A percentile compares a stretch with the other conserved stretches of the same genome.
Conservation (phyloP, 768 basidiomycete genomes). For the Kwoniella dejecticola region DNA sequence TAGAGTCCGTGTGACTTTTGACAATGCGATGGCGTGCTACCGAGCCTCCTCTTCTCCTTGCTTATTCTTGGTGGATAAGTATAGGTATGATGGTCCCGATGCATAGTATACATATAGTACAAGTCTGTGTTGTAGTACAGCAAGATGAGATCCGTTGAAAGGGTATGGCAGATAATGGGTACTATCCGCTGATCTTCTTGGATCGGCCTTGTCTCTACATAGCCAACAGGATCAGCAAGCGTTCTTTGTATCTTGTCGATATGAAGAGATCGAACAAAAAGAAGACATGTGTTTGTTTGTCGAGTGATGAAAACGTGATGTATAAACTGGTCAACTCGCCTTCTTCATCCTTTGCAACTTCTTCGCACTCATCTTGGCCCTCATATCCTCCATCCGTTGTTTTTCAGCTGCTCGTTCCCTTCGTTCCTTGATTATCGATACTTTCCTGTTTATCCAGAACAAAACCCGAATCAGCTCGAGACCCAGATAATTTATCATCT, state of each 20-base stretch:
- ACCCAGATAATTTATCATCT: no score
- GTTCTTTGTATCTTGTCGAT: not conserved
- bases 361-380: slow-evolving; percentile 54
- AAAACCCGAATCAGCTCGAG: not conserved
- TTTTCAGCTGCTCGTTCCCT: slow-evolving; percentile 49
- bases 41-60: no score
- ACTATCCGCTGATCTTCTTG: slow-evolving; percentile 54
- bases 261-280: no score
- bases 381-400: slow-evolving; percentile 48
- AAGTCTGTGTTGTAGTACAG: no score
- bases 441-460: slow-evolving; percentile 31
- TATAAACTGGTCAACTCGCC: no score
- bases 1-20: no score
- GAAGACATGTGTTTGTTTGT: no score
- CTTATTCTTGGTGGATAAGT: no score
- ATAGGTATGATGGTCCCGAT: no score
- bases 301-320: no score
- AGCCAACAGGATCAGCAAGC: not conserved
- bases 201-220: slow-evolving; percentile 48
- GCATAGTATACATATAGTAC: no score
- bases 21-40: no score
- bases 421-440: slow-evolving; percentile 44
- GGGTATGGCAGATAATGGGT: not conserved
- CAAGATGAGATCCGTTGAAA: not conserved
- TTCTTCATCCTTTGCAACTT: slow-evolving; percentile 55